Evolutionary conservation across 129 eudicot species (phyloP), one percentile per base, ranked within the genome.

Genomic region (Mikania micrantha): DNA sequence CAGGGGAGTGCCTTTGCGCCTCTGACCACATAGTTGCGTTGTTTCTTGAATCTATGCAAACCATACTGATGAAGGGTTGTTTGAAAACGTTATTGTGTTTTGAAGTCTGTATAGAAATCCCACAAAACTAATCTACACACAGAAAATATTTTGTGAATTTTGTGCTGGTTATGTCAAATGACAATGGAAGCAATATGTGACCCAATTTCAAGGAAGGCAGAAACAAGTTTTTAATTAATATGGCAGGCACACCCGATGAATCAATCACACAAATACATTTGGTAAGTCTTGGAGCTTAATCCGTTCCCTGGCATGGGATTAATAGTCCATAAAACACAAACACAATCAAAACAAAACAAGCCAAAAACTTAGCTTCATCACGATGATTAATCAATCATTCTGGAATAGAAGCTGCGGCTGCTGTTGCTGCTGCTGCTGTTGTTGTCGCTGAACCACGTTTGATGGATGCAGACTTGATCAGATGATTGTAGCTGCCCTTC

Each of bases 201-300:
- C 57, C 29, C 32, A 15, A 65, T 7, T 53, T 54, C 11, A 65
- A 65, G 59, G 32, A 66, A 5, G 45, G 39, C n/a, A 40, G 39
- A 67, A 58, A 67, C 44, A 35, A n/a, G 44, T 49, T 38, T 60
- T 27, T 27, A 64, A 69, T 59, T 67, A 75, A 75, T 42, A 75
- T 45, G 74, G 63, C 60, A 50, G 73, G 28, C 59, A n/a, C n/a
- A 74, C 72, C 70, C 72, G 29, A 52, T 39, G 69, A 74, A 69
- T 48, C 69, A 74, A 79, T 67, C 76, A 60, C 67, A 75, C 78
- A 48, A 75, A 80, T 64, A 29, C 74, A 68, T 79, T 41, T 27
- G 50, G n/a, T 52, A 49, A 34, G 81, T 71, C 63, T 49, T 40
- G 48, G 28, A 60, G 48, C 64, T 60, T 74, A 71, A 41, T 58